Conservation (phyloP, 2,329 filamentous ascomycete species). For the Pseudogymnoascus sp. region DNA sequence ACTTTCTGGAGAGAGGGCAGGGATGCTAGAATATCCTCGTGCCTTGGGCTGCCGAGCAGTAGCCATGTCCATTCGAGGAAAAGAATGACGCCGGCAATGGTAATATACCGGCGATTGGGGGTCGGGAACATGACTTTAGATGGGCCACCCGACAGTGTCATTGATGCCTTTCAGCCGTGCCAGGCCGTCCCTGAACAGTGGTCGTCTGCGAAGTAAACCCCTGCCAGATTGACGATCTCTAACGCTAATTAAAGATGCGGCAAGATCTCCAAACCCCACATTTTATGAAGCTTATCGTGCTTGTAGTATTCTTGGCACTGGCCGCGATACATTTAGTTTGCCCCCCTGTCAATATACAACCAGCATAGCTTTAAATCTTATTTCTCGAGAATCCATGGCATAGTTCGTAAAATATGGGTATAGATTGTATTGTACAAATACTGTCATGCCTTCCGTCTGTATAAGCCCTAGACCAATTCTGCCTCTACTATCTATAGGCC, state of each 20-base stretch:
- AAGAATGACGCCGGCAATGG: slow-evolving; percentile 14
- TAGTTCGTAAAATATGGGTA: background rate
- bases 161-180: background rate
- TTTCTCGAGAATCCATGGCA: background rate
- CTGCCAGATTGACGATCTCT: background rate
- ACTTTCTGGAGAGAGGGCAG: background rate
- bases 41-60: slow-evolving; percentile 17
- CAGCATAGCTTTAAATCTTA: background rate
- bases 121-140: background rate
- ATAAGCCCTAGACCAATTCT: background rate
- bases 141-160: background rate
- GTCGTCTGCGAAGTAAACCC: background rate
- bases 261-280: background rate
- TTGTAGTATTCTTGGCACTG: background rate
- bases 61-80: slow-evolving; percentile 19
- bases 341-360: too few species aligned
- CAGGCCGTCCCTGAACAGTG: background rate
- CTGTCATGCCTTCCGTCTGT: background rate
- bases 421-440: background rate
- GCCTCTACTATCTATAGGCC: background rate
- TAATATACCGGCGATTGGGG: slow-evolving; percentile 18
- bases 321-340: background rate
- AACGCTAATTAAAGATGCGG: too few species aligned
- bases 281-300: background rate
- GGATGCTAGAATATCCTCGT: background rate